A percentile compares a stretch with the other conserved stretches of the same genome.
Conservation (phyloP, 305 asterid genomes). For the Vinca major region DNA sequence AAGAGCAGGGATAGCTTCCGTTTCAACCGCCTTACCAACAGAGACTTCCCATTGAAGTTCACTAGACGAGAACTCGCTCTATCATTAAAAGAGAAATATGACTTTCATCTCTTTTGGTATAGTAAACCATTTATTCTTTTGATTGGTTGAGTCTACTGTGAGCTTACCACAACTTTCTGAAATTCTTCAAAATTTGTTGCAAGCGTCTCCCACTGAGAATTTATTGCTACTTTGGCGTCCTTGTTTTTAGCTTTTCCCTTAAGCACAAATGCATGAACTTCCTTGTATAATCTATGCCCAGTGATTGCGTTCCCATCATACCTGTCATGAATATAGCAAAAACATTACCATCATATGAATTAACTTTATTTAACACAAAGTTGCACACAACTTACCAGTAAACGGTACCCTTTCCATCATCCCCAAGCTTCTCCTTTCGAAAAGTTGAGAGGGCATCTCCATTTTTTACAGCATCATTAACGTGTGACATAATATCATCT, state of each 20-base stretch:
- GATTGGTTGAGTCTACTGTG: not conserved
- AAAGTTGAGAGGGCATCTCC: slow-evolving; percentile 44
- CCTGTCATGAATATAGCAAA: slow-evolving; percentile 35
- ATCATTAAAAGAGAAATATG: slow-evolving; percentile 20
- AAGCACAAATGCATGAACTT: slow-evolving; percentile 30
- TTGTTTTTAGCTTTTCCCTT: slow-evolving; percentile 25
- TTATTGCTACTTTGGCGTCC: slow-evolving; percentile 24
- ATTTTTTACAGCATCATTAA: slow-evolving; percentile 44
- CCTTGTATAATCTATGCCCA: slow-evolving; percentile 84
- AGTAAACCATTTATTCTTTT: not conserved
- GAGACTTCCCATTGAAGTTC: slow-evolving; percentile 47
- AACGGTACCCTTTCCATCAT: slow-evolving; percentile 48
- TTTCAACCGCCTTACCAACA: slow-evolving; percentile 43
- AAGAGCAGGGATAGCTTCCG: slow-evolving; percentile 55
- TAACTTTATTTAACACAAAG: slow-evolving; percentile 3
- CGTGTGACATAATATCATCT: slow-evolving; percentile 47
- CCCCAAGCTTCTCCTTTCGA: slow-evolving; percentile 58
- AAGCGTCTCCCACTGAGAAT: slow-evolving; percentile 69
- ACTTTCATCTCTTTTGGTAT: not conserved
- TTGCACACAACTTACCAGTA: slow-evolving; percentile 47
- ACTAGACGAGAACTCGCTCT: slow-evolving; percentile 57
- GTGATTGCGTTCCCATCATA: slow-evolving; percentile 56
- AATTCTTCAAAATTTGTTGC: slow-evolving; percentile 78
- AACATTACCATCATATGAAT: not conserved
- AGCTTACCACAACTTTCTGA: slow-evolving; percentile 55